phyloP scores from a whole-genome alignment of 164 flowering plant genomes.

The Annona cherimola region DNA sequence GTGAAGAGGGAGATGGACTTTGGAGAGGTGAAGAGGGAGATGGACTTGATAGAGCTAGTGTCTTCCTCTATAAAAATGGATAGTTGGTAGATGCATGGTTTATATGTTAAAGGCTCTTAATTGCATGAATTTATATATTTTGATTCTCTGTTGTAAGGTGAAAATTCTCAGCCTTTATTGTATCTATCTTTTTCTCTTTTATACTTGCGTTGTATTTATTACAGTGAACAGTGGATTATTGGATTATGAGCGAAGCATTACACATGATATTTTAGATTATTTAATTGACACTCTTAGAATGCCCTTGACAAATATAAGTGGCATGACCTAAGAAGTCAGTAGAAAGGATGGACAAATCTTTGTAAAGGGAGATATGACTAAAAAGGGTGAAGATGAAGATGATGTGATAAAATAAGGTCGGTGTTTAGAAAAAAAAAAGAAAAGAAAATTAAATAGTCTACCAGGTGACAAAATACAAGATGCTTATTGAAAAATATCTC shows the following conservation, averaged over 20 bases:
- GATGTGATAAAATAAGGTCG: too few relatives aligned
- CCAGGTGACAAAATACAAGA: background rate
- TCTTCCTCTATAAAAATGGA: conserved; percentile 1
- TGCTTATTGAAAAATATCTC: too few relatives aligned
- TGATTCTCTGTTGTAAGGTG: background rate
- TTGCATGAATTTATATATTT: background rate
- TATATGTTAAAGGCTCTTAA: background rate
- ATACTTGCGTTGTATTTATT: background rate
- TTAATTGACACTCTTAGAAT: too few relatives aligned
- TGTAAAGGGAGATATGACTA: too few relatives aligned
- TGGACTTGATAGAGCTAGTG: conserved; percentile 13
- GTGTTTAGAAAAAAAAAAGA: background rate
- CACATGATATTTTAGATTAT: too few relatives aligned
- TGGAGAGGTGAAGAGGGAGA: conserved; percentile 10
- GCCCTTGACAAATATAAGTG: too few relatives aligned
- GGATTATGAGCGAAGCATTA: too few relatives aligned
- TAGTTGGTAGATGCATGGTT: background rate
- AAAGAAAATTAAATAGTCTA: background rate
- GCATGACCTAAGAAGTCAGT: too few relatives aligned
- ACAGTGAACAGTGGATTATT: too few relatives aligned
- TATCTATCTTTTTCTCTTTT: background rate
- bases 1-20: conserved; percentile 13
- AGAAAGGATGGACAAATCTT: too few relatives aligned
- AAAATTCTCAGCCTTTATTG: background rate
- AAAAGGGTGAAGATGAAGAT: too few relatives aligned